Percentiles rank a stretch among this genome's conserved stretches.
These are phyloP conservation scores for Uronychia setigera DNA, from an alignment of 73 alveolate genomes.

Conservation along the genomic window DNA sequence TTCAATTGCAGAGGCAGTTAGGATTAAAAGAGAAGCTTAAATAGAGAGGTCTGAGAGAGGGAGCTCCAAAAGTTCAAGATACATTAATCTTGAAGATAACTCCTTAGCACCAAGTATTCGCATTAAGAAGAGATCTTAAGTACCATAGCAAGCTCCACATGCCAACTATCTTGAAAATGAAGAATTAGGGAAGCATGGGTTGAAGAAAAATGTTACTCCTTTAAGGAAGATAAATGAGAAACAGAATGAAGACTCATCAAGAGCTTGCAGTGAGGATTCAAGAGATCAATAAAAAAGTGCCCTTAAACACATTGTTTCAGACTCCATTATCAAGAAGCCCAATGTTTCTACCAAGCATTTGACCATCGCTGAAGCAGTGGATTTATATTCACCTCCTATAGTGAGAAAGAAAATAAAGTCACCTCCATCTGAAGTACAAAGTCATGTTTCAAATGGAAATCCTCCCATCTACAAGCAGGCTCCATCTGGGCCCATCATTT, in stretches of 20 bases:
- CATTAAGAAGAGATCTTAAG: background rate
- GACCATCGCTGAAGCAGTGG: no score
- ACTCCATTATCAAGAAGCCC: no score
- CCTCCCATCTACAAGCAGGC: background rate
- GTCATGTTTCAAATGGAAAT: no score
- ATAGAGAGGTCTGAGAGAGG: background rate
- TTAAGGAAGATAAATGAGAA: background rate
- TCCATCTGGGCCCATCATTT: background rate
- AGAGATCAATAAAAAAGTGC: no score
- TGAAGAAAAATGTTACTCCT: background rate
- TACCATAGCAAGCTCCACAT: background rate
- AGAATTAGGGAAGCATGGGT: background rate
- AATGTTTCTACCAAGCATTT: no score
- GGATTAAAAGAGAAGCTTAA: background rate
- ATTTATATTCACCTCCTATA: no score
- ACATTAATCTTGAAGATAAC: background rate
- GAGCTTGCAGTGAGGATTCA: background rate
- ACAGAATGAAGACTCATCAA: background rate
- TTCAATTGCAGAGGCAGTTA: background rate
- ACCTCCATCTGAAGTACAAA: no score
- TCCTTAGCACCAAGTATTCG: background rate
- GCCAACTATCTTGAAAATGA: background rate
- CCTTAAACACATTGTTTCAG: no score
- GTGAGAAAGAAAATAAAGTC: no score
- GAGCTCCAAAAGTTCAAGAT: background rate